phyloP scores from a whole-genome alignment of 2,329 filamentous ascomycete species.

The Botrytis cinerea region DNA sequence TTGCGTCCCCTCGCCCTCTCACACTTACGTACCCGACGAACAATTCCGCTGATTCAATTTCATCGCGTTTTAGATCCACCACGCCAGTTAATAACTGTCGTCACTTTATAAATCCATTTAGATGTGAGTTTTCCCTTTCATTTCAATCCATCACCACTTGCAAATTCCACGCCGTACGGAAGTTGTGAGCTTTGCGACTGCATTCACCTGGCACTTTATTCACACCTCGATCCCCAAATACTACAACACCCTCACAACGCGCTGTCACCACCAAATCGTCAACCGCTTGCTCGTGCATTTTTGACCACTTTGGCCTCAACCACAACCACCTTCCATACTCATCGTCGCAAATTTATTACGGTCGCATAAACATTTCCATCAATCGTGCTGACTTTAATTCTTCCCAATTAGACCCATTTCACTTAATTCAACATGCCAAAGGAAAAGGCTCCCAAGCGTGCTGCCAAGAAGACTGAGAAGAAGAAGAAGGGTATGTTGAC shows the following conservation, averaged over 20 bases:
- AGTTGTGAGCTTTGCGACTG: constrained; percentile 36
- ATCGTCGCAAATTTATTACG: constrained; percentile 19
- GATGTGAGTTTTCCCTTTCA: constrained; percentile 30
- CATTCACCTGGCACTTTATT: constrained; percentile 18
- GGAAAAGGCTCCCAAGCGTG: constrained; percentile 62
- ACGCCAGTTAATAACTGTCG: constrained; percentile 21
- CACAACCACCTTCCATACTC: constrained; percentile 28
- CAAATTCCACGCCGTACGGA: constrained; percentile 29
- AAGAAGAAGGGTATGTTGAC: constrained; percentile 70
- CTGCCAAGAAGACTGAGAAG: constrained; percentile 62
- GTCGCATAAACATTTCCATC: constrained; percentile 26
- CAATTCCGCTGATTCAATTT: constrained; percentile 27
- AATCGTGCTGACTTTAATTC: constrained; percentile 31
- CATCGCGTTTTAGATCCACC: constrained; percentile 32
- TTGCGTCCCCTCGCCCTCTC: not conserved
- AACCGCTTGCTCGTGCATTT: not conserved
- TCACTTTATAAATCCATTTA: constrained; percentile 23
- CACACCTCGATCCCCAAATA: constrained; percentile 23
- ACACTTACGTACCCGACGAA: not conserved
- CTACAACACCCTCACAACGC: constrained; percentile 22
- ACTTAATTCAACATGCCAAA: constrained; percentile 61
- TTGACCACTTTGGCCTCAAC: not conserved
- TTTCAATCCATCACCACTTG: constrained; percentile 26
- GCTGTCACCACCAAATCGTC: constrained; percentile 7
- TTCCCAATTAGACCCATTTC: constrained; percentile 28